Evolutionary conservation across 2,329 filamentous ascomycete species (phyloP).

Genomic region (Mycosphaerella sp.): DNA sequence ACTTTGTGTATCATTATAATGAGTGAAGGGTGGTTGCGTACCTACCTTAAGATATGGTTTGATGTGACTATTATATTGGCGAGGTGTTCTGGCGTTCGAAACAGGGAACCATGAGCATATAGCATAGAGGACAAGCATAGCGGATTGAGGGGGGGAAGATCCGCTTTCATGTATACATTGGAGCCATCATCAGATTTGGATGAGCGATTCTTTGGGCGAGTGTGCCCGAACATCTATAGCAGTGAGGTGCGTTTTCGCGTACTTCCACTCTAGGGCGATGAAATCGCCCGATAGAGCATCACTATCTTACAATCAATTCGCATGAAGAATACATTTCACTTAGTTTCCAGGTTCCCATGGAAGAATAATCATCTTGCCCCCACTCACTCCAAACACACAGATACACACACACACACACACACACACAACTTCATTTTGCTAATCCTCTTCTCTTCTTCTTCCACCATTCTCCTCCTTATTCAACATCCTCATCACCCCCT

Average conservation of each 20-base stretch:
- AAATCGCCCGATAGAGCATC: too few relatives aligned
- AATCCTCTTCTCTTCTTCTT: background rate
- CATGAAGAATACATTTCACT: too few relatives aligned
- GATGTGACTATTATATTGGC: conserved; percentile 6
- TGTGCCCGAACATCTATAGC: too few relatives aligned
- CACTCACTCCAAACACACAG: background rate
- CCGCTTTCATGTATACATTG: background rate
- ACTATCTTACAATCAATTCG: too few relatives aligned
- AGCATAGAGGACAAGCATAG: conserved; percentile 1
- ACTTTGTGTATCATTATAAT: conserved; percentile 61
- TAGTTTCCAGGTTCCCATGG: too few relatives aligned
- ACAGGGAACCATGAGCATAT: background rate
- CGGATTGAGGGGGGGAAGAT: background rate
- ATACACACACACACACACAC: too few relatives aligned
- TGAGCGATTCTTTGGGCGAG: background rate
- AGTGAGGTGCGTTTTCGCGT: too few relatives aligned
- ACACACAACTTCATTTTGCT: too few relatives aligned
- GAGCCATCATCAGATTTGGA: background rate
- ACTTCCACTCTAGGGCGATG: too few relatives aligned
- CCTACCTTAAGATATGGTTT: conserved; percentile 14
- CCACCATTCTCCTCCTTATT: conserved; percentile 8
- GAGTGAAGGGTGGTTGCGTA: background rate
- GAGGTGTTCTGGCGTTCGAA: conserved; percentile 3
- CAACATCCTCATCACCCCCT: conserved; percentile 55
- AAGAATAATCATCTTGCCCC: too few relatives aligned